Evolutionary conservation across 1,284 basidiomycete genomes (phyloP), one percentile per base, ranked within the genome.

Genomic region (Apiotrichum mycotoxinovorans): DNA sequence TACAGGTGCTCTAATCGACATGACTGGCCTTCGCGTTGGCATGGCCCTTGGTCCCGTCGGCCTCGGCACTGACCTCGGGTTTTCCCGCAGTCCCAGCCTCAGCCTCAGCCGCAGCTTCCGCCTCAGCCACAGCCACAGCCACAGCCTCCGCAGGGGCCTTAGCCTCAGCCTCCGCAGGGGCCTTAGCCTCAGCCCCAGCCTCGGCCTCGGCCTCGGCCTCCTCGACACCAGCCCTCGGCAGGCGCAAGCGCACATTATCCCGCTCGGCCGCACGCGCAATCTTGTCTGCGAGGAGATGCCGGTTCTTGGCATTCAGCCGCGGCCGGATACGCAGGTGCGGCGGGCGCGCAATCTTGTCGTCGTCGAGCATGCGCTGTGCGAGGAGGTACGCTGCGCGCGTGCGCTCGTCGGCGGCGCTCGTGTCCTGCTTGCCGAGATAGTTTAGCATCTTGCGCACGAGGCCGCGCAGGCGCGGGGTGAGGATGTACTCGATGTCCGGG

Each of bases 321-420:
- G 41, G 54, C 26, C 43, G 45, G 25, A 30, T 12, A 25, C 46
- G 49, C 10, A 15, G 14, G 14, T 12, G 25, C 40, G 26, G 48
- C 17, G 52, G 54, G 38, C 57, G 57, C 11, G 41, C 38, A 1
- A 23, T 34, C 11, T 37, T 30, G 49, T 62, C 60, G 49, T 58
- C 52, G 33, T 20, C 44, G 5, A 62, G 30, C 60, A 62, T 58
- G 35, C 44, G 47, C n/a, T 43, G 26, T 15, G 47, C 60, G 18
- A 58, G 46, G 20, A 20, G 27, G 18, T 47, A 26, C 14, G 60
- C 54, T 11, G 47, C 26, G 23, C 30, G 34, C 25, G 20, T 35
- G 18, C 57, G 54, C 10, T 42, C 34, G 57, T 54, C 52, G 22
- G 27, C 2, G 25, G 15, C 9, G 18, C 17, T 12, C 11, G 15